Percentiles rank a stretch among this genome's conserved stretches.
Conservation (phyloP, 345 rosid genomes). For the Carallia pectinifolia region DNA sequence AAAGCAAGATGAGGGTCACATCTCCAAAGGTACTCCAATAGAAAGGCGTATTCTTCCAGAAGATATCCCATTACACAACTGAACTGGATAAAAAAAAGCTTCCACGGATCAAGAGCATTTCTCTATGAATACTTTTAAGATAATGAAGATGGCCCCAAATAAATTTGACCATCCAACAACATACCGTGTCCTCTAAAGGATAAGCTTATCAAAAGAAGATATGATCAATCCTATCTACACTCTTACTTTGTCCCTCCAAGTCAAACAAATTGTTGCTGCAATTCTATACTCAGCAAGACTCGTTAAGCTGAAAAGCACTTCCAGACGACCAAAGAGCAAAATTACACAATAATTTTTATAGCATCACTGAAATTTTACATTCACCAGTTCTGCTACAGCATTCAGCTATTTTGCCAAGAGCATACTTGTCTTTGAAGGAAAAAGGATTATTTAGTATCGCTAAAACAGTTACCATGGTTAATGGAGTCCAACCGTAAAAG, state of each 20-base stretch:
- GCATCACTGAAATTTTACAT: too few relatives aligned
- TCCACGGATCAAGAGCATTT: too few relatives aligned
- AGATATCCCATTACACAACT: too few relatives aligned
- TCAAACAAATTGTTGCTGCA: not conserved
- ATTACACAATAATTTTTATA: not conserved
- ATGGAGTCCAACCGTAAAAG: slow-evolving; percentile 90
- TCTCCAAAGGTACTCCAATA: too few relatives aligned
- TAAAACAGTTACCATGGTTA: slow-evolving; percentile 59
- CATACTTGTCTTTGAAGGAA: not conserved
- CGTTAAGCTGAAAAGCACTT: not conserved
- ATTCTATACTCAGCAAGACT: not conserved
- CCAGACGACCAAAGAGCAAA: not conserved
- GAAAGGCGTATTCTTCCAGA: too few relatives aligned
- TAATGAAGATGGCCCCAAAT: not conserved
- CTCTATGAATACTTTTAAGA: too few relatives aligned
- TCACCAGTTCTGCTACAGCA: not conserved
- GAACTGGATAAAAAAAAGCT: too few relatives aligned
- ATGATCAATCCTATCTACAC: not conserved
- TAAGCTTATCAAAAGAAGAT: not conserved
- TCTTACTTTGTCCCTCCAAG: not conserved
- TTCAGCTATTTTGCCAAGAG: too few relatives aligned
- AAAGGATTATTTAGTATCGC: not conserved
- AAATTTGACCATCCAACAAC: not conserved
- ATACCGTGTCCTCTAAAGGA: not conserved
- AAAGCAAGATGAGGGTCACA: not conserved